These are phyloP conservation scores for Mycena galopus DNA, from an alignment of 768 basidiomycete genomes.

Conservation along the genomic window DNA sequence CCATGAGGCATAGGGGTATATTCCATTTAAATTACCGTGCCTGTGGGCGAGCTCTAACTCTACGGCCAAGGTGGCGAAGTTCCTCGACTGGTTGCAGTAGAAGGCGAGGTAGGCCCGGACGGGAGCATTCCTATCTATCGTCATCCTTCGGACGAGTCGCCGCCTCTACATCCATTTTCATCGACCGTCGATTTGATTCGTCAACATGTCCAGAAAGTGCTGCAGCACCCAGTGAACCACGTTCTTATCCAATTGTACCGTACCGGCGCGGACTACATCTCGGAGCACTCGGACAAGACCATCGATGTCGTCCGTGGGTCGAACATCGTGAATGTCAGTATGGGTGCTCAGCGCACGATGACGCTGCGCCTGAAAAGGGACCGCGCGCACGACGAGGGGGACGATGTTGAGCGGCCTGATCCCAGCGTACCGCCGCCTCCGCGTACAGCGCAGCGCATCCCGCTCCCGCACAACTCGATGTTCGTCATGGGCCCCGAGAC, in stretches of 20 bases:
- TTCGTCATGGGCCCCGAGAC: slow-evolving; percentile 84
- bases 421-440: slow-evolving; percentile 38
- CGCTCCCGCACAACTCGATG: slow-evolving; percentile 85
- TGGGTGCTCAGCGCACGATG: slow-evolving; percentile 85
- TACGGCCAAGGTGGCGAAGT: slow-evolving; percentile 74
- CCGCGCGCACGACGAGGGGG: slow-evolving; percentile 31
- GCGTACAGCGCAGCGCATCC: slow-evolving; percentile 70
- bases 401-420: neutral
- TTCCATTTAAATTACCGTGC: too few relatives aligned
- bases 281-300: slow-evolving; percentile 90
- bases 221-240: slow-evolving; percentile 82
- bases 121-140: slow-evolving; percentile 83
- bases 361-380: slow-evolving; percentile 74
- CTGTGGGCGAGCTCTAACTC: neutral
- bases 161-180: slow-evolving; percentile 75
- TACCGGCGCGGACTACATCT: slow-evolving; percentile 84
- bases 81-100: slow-evolving; percentile 60
- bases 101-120: slow-evolving; percentile 51
- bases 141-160: slow-evolving; percentile 85
- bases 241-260: slow-evolving; percentile 88
- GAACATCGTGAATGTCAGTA: slow-evolving; percentile 83
- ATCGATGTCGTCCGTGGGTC: slow-evolving; percentile 83
- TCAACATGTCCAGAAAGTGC: slow-evolving; percentile 67
- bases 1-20: slow-evolving; percentile 83
- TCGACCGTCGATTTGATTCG: slow-evolving; percentile 77